A percentile compares a stretch with the other conserved stretches of the same genome.
Evolutionary conservation across 2,329 filamentous ascomycete species (phyloP).

Genomic region (Trichoderma sp.): DNA sequence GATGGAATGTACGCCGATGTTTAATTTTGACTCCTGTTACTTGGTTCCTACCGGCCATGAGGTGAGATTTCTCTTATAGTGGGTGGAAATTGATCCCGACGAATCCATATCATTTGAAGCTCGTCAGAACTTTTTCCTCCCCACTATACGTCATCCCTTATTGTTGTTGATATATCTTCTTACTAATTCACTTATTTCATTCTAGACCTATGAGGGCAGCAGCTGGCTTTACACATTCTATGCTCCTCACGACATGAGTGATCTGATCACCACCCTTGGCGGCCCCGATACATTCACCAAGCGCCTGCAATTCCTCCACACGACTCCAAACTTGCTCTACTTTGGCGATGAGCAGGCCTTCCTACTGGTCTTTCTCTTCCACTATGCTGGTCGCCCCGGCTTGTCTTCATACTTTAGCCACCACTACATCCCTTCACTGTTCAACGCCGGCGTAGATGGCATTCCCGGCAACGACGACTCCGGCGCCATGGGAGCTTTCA

Average conservation of each 20-base stretch:
- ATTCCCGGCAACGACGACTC: constrained; percentile 57
- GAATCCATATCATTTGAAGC: no score
- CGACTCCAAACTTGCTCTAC: constrained; percentile 63
- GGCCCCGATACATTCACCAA: constrained; percentile 58
- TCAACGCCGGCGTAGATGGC: constrained; percentile 64
- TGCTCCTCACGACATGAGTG: constrained; percentile 50
- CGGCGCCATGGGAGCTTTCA: constrained; percentile 57
- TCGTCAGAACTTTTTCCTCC: no score
- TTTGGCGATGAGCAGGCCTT: constrained; percentile 64
- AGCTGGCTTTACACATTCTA: constrained; percentile 72
- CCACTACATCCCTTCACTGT: constrained; percentile 66
- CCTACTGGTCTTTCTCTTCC: constrained; percentile 56
- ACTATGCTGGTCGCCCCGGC: constrained; percentile 67
- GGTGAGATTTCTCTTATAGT: not conserved
- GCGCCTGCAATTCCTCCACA: constrained; percentile 66
- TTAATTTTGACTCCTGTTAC: constrained; percentile 29
- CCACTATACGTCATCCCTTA: not conserved
- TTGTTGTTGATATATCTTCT: not conserved
- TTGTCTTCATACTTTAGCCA: constrained; percentile 57
- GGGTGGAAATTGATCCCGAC: no score
- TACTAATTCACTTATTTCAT: not conserved
- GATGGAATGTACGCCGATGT: constrained; percentile 38
- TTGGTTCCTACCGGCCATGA: constrained; percentile 31
- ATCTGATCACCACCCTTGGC: constrained; percentile 58
- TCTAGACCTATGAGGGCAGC: constrained; percentile 65